Percentiles rank a stretch among this genome's conserved stretches.
Conservation (phyloP, 2,329 filamentous ascomycete species). For the Parastagonospora avenae region DNA sequence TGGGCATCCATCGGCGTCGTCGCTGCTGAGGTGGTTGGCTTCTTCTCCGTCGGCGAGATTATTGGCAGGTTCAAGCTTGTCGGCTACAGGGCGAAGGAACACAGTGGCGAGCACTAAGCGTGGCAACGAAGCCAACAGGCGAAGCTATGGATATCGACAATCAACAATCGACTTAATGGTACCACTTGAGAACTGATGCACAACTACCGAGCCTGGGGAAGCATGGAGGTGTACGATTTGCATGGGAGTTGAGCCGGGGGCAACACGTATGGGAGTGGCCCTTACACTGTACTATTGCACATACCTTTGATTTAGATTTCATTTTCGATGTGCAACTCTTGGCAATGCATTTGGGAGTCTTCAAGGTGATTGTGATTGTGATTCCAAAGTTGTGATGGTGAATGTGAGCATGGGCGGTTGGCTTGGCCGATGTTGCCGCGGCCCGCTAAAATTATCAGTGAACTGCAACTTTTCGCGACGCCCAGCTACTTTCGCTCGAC, state of each 20-base stretch:
- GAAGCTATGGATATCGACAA: not conserved
- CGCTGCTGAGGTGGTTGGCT: constrained; percentile 84
- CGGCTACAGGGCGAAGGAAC: constrained; percentile 67
- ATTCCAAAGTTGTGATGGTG: not conserved
- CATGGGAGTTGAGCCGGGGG: constrained; percentile 14
- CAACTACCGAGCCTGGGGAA: not conserved
- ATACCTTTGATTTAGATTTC: constrained; percentile 47
- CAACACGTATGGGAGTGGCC: constrained; percentile 22
- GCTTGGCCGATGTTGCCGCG: constrained; percentile 21
- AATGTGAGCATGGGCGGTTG: constrained; percentile 15
- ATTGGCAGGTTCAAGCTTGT: constrained; percentile 94
- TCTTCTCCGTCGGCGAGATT: constrained; percentile 98
- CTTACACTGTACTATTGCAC: constrained; percentile 48
- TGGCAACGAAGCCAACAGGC: not conserved
- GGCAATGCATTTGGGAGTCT: constrained; percentile 28
- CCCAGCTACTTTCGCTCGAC: not conserved
- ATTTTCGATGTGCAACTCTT: constrained; percentile 40
- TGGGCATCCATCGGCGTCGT: constrained; percentile 76
- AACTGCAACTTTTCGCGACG: constrained; percentile 20
- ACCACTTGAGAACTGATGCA: not conserved
- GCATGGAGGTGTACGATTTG: constrained; percentile 26
- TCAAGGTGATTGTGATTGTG: not conserved
- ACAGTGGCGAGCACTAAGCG: constrained; percentile 26
- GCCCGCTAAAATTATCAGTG: constrained; percentile 25
- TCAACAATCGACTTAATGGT: not conserved